phyloP scores from a whole-genome alignment of 1,284 basidiomycete species.

The Tremellales sp. region DNA sequence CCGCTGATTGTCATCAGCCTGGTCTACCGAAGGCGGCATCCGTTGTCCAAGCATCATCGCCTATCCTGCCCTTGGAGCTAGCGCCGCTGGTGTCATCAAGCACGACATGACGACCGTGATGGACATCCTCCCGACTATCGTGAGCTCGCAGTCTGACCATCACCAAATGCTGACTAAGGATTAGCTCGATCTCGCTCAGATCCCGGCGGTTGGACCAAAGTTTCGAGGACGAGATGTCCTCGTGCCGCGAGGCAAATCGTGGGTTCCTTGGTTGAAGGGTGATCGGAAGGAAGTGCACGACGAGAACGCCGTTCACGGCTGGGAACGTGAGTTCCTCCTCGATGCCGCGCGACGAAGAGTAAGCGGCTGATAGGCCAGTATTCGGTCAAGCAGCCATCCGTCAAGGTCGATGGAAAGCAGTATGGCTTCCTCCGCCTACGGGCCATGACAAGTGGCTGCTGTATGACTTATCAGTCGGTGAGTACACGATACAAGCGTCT shows the following conservation, averaged over 20 bases:
- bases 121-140: conserved; percentile 41
- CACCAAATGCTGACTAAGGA: not conserved
- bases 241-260: conserved; percentile 15
- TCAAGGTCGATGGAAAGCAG: conserved; percentile 25
- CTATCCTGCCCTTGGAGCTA: conserved; percentile 9
- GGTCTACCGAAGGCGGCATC: conserved; percentile 37
- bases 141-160: conserved; percentile 4
- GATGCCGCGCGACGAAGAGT: not conserved
- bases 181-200: conserved; percentile 28
- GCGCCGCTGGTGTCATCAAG: conserved; percentile 3
- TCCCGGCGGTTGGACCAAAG: conserved; percentile 14
- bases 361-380: conserved; percentile 5
- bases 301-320: conserved; percentile 21
- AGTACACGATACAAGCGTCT: not conserved
- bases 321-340: conserved; percentile 18
- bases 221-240: conserved; percentile 16
- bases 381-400: conserved; percentile 28
- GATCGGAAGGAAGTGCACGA: conserved; percentile 10
- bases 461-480: conserved; percentile 24
- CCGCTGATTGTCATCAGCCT: conserved; percentile 5
- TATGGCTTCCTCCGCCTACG: conserved; percentile 20
- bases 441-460: conserved; percentile 31
- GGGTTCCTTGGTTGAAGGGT: conserved; percentile 13
- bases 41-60: conserved; percentile 26
- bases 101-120: conserved; percentile 38